Evolutionary conservation across 2,329 filamentous ascomycete species (phyloP), one percentile per base, ranked within the genome.

Genomic region (Neoarthrinium moseri): DNA sequence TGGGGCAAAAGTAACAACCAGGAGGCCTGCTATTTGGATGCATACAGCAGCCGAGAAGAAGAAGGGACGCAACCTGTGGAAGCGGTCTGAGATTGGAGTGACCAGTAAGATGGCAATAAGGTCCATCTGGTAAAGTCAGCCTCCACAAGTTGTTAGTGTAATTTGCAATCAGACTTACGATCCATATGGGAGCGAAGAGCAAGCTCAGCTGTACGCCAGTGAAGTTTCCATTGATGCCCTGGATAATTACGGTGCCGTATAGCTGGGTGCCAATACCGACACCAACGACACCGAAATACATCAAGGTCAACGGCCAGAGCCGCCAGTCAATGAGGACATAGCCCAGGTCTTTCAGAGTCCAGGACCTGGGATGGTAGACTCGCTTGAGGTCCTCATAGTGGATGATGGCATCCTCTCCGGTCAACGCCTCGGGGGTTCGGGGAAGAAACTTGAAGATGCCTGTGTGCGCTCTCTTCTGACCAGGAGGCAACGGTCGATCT

Each of bases 261-360:
- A 88, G 81, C 68, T 95, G 90, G 1, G 89, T 91, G 35, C 90
- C 91, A 51, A 95, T 95, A 7, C 91, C 91, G 3, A 95, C 91
- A 18, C 91, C 91, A 1, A 96, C 91, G 3, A 96, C 91, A 17
- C 91, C 91, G 69, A 96, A 95, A 69, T 96, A 96, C 91, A 96
- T 96, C 43, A 95, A 61, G 1, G 86, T 77, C 54, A 96, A 68
- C 2, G 91, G 91, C 87, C 89, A 96, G 15, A 95, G 74, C 3
- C 90, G 81, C 91, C 90, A 95, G 66, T 96, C 91, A 27, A 87
- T 74, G 23, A 95, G 69, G 2, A 95, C 87, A 20, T 73, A 70
- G 20, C 73, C 71, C 1, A 96, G 72, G 54, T 96, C 89, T 44
- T 71, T 80, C 50, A 88, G 54, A 1, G 74, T 84, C 91, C 91